Base-by-base conservation (phyloP, 2,329 filamentous ascomycete species). In the Huntiella bhutanensis region DNA sequence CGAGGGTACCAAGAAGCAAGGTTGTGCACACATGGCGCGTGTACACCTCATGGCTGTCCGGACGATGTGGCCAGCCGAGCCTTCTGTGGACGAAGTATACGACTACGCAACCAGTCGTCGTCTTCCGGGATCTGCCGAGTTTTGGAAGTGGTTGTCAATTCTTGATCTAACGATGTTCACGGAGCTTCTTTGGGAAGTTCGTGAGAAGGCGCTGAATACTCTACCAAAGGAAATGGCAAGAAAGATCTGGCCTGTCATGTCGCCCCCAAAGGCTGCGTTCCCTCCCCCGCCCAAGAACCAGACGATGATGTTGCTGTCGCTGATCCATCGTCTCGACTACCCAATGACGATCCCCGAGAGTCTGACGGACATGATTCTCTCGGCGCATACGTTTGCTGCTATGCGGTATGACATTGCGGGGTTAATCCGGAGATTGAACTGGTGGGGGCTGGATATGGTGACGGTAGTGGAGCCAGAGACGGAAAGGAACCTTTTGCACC, bases 181-280 rank as follows among this genome's bases (percentile, higher is more conserved):
- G n/a, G 43, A 46, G n/a, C 33, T 49, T 8, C 35, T 46, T 12
- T 49, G 40, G 47, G 47, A 49, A 34, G 43, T 49, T n/a, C 47
- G 47, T 8, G 47, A 49, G 15, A 46, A 42, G 22, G 47, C 47
- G 19, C 46, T 34, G 43, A 41, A 36, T 28, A 13, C 41, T 5
- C 37, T 49, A 11, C 47, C 47, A 3, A 4, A 37, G n/a, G 34
- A 16, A 15, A 39, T 33, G 16, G 33, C 17, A 15, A 11, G 12
- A 13, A 11, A 36, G 35, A 35, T 43, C 15, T 49, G 43, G 47
- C 47, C 40, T 15, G 47, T 49, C 33, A 49, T 49, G 43, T 44
- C 40, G 15, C 47, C 47, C n/a, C 47, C 47, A 19, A 49, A 49
- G 11, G 17, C 44, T 12, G 34, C 43, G 16, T 19, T 43, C 13